Percentiles rank a stretch among this genome's conserved stretches.
These are phyloP conservation scores for Lagenidium giganteum DNA, from an alignment of 352 stramenopile genomes.

Conservation along the genomic window DNA sequence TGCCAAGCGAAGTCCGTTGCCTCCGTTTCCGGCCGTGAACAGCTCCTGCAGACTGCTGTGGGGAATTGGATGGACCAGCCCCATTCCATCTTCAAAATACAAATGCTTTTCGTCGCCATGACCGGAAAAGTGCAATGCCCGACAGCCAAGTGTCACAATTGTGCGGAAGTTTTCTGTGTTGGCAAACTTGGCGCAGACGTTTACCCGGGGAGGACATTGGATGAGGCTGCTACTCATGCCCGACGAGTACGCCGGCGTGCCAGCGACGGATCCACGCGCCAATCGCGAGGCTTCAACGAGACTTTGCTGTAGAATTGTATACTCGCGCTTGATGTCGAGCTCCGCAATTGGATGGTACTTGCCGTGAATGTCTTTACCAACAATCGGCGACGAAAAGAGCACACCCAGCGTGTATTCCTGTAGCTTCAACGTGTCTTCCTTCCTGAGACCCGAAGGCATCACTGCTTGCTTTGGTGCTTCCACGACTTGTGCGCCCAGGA, in stretches of 20 bases:
- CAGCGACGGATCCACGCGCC: background rate
- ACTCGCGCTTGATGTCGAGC: slow-evolving; percentile 62
- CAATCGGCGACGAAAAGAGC: slow-evolving; percentile 89
- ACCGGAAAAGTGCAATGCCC: slow-evolving; percentile 91
- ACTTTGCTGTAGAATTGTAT: slow-evolving; percentile 60
- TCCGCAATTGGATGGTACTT: slow-evolving; percentile 87
- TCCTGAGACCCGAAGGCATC: slow-evolving; percentile 27
- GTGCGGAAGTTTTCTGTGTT: slow-evolving; percentile 88
- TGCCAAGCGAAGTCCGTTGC: slow-evolving; percentile 33
- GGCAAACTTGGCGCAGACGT: slow-evolving; percentile 89
- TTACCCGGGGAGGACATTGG: slow-evolving; percentile 67
- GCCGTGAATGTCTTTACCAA: slow-evolving; percentile 82
- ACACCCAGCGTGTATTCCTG: slow-evolving; percentile 84
- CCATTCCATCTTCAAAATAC: slow-evolving; percentile 91
- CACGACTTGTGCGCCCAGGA: slow-evolving; percentile 24
- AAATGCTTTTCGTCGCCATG: slow-evolving; percentile 88
- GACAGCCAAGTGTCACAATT: slow-evolving; percentile 84
- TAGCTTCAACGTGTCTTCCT: slow-evolving; percentile 34
- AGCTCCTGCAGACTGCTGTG: slow-evolving; percentile 53
- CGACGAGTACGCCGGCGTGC: background rate
- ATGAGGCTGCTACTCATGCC: slow-evolving; percentile 24
- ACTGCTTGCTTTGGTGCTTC: slow-evolving; percentile 3
- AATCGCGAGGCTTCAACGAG: slow-evolving; percentile 58
- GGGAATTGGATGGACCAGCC: slow-evolving; percentile 60
- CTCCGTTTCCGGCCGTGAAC: slow-evolving; percentile 36